These are phyloP conservation scores for Beta lomatogona DNA, from an alignment of 179 eudicot species.

Conservation along the genomic window DNA sequence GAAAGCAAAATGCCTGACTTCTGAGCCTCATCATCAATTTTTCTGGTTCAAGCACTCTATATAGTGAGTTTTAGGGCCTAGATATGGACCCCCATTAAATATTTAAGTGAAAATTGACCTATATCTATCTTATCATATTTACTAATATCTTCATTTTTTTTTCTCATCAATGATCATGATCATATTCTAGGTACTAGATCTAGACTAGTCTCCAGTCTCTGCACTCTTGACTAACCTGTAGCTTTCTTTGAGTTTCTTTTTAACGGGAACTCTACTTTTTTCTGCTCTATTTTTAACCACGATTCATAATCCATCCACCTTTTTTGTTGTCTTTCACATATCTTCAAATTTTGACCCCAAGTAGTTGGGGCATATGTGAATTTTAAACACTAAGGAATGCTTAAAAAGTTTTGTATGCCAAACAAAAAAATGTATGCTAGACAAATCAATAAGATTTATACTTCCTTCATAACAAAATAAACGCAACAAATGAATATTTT, in stretches of 20 bases:
- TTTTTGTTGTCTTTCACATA: neutral
- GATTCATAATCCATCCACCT: no score
- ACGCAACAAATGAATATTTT: no score
- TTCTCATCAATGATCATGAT: slow-evolving; percentile 25
- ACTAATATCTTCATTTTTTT: neutral
- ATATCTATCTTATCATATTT: neutral
- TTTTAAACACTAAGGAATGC: no score
- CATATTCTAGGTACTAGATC: slow-evolving; percentile 11
- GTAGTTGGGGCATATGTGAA: neutral
- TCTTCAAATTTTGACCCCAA: neutral
- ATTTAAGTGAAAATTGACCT: neutral
- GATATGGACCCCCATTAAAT: slow-evolving; percentile 18
- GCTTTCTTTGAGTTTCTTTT: slow-evolving; percentile 13
- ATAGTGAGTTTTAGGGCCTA: slow-evolving; percentile 25
- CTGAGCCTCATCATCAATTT: slow-evolving; percentile 23
- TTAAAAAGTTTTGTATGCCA: no score
- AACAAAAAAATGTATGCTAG: no score
- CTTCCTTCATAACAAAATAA: no score
- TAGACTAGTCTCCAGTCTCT: slow-evolving; percentile 1
- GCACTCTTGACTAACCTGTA: neutral
- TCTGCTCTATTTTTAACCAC: slow-evolving; percentile 9
- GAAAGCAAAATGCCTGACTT: slow-evolving; percentile 5
- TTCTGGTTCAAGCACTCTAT: slow-evolving; percentile 24
- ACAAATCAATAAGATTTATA: no score
- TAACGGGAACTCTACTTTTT: slow-evolving; percentile 15